These are phyloP conservation scores for Melampsora americana DNA, from an alignment of 1,284 basidiomycete species.

Conservation along the genomic window DNA sequence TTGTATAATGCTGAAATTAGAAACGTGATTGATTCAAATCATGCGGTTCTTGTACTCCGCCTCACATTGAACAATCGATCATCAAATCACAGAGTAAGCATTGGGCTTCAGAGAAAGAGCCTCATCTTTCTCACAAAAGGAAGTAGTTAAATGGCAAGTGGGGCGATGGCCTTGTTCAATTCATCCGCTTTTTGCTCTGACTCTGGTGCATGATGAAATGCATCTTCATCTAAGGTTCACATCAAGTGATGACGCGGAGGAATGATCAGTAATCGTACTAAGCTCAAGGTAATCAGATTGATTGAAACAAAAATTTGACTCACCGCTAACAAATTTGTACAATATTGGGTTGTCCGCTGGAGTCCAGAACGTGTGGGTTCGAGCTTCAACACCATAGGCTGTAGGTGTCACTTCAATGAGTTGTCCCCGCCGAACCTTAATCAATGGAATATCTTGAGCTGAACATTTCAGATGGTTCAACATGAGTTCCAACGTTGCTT, in stretches of 20 bases:
- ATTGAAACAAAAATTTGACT: too few species aligned
- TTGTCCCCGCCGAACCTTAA: slow-evolving; percentile 28
- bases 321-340: slow-evolving; percentile 40
- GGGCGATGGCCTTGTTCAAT: slow-evolving; percentile 41
- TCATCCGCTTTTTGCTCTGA: slow-evolving; percentile 43
- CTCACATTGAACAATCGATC: too few species aligned
- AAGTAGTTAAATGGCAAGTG: not conserved
- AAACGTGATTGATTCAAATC: too few species aligned
- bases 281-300: too few species aligned
- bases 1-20: too few species aligned
- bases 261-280: not conserved
- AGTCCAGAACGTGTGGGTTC: slow-evolving; percentile 41
- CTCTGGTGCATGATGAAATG: slow-evolving; percentile 42
- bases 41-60: too few species aligned
- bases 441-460: slow-evolving; percentile 28
- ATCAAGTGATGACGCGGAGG: not conserved
- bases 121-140: too few species aligned
- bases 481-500: too few species aligned
- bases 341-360: slow-evolving; percentile 34
- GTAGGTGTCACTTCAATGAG: slow-evolving; percentile 40
- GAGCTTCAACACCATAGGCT: slow-evolving; percentile 41
- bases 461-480: not conserved
- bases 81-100: too few species aligned
- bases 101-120: too few species aligned
- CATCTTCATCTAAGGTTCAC: slow-evolving; percentile 27